Base-by-base conservation (phyloP, 73 alveolate genomes). In the Blepharisma japonicum region DNA sequence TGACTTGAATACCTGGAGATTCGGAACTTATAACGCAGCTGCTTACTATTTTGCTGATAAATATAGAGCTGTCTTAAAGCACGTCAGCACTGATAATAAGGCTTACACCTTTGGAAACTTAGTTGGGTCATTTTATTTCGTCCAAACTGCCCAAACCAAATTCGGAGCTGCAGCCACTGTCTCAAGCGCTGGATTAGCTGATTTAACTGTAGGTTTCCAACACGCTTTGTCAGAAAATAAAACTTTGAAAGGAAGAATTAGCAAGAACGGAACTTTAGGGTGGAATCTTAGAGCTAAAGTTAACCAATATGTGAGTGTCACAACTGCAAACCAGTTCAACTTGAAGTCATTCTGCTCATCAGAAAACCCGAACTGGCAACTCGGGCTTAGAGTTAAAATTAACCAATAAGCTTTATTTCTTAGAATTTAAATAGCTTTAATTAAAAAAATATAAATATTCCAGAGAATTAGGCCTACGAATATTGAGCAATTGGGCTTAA, bases 11-110 rank as follows among this genome's bases (percentile, higher is more conserved):
- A 9, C 74, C 23, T 8, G 18, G 47, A 14, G 74, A 61, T 25
- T 61, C 2, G 46, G 47, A 25, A 25, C 47, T 61, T 61, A 61
- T 25, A 61, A 61, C 47, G 74, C 74, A 25, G 74, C 74, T 61
- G 18, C 23, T 20, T 61, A 39, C 47, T 61, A 39, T n/a, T 18
- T 14, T 5, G 38, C 39, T n/a, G 46, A 61, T 14, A 61, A 61
- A 20, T 61, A 14, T 25, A 14, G 46, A 61, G 74, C 47, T 18
- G 74, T 61, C 14, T 25, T 61, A 11, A 61, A 25, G 46, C 74
- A 61, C 23, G 5, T 61, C 18, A 61, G 74, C 47, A 11, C 23
- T 61, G 74, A 61, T 25, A 61, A 61, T n/a, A 25, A 61, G 5
- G 23, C 14, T 25, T 61, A 61, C 47, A 14, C 18, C 50, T 25